These are phyloP conservation scores for Alternaria postmessia DNA, from an alignment of 2,329 filamentous ascomycete genomes.

Conservation along the genomic window DNA sequence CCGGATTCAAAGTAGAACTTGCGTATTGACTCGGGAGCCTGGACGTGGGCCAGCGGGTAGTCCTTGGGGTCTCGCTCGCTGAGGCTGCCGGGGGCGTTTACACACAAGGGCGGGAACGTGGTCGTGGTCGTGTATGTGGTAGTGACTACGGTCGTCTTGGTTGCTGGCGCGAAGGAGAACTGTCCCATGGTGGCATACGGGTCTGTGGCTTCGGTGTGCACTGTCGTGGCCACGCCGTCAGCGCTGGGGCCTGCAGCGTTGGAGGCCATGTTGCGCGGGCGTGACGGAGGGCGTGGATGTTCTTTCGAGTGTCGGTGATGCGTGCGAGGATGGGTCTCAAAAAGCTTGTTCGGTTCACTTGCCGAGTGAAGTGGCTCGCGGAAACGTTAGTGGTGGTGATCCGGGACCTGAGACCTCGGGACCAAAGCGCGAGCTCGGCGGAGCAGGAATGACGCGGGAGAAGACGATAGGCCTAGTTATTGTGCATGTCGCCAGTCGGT, in stretches of 20 bases:
- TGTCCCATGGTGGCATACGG: slow-evolving; percentile 61
- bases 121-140: slow-evolving; percentile 91
- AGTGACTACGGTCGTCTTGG: slow-evolving; percentile 75
- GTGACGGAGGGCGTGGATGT: neutral
- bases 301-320: neutral
- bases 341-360: slow-evolving; percentile 3
- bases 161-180: slow-evolving; percentile 69
- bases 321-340: neutral
- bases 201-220: slow-evolving; percentile 38
- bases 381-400: slow-evolving; percentile 16
- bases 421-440: slow-evolving; percentile 19
- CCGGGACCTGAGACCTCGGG: slow-evolving; percentile 13
- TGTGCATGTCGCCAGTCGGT: slow-evolving; percentile 22
- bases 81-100: slow-evolving; percentile 75
- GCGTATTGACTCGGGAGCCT: slow-evolving; percentile 80
- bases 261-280: slow-evolving; percentile 40
- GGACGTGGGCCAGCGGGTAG: slow-evolving; percentile 84
- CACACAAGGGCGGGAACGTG: slow-evolving; percentile 81
- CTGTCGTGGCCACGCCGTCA: slow-evolving; percentile 37
- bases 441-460: slow-evolving; percentile 15
- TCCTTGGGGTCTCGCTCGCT: slow-evolving; percentile 82
- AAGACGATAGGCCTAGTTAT: slow-evolving; percentile 8
- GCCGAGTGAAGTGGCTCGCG: slow-evolving; percentile 10
- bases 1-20: slow-evolving; percentile 78
- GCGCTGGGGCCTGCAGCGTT: slow-evolving; percentile 30